Base-by-base conservation (phyloP, 2,329 filamentous ascomycete genomes). In the Xylaria sp. region DNA sequence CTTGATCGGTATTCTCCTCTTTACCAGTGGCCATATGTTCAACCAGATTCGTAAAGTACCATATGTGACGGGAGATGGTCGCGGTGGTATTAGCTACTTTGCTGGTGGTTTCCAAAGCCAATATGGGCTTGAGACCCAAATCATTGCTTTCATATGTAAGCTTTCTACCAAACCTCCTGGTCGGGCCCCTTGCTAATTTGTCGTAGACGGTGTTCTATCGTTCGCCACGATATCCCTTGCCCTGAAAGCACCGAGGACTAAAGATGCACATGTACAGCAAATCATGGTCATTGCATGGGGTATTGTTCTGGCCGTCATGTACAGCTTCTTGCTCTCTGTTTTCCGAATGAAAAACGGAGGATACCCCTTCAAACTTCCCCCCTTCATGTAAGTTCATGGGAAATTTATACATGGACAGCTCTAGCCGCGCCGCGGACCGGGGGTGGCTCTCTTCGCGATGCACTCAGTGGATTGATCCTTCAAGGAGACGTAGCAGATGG, bases 21-120 rank as follows among this genome's bases (percentile, higher is more conserved):
- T 98, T 79, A 97, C 90, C 47, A 95, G 91, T 70, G 96, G 95
- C 38, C 93, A 98, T 79, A 99, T 99, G 96, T 99, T 96, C 85
- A 99, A 98, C 78, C 93, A 97, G 74, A 99, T 99, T 73, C 87
- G 96, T 70, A 94, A 95, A 76, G 92, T 96, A 2, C 95, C 95
- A 2, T 99, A 99, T 71, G 92, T 98, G 31, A 84, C 88, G 41
- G 91, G 90, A 41, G 88, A 98, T 74, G 92, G 92, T 37, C 87
- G 85, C 56, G 95, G 95, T 17, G 93, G 93, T 4, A 86, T 99
- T 64, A 91, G 80, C 73, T 98, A 98, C 77, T 95, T 99, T 77
- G 92, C 94, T 3, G 84, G 85, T 38, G 94, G 95, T 1, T 99
- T 99, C 78, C 92, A 94, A 76, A 97, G 88, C 75, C 95, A 99